These are phyloP conservation scores for Penicillium freii DNA, from an alignment of 2,329 filamentous ascomycete genomes.

Conservation along the genomic window DNA sequence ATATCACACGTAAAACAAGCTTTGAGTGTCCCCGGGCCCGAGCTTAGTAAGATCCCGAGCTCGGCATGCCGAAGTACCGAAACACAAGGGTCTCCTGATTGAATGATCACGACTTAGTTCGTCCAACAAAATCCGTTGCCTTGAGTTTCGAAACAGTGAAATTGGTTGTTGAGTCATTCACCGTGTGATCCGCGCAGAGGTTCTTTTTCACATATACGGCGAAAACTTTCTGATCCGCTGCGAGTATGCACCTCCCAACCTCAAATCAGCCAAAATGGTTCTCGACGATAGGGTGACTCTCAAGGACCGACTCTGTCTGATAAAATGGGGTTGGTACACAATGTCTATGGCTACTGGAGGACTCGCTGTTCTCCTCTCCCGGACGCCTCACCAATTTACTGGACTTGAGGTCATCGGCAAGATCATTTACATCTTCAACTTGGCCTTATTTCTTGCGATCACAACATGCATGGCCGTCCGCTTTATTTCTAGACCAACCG, in stretches of 20 bases:
- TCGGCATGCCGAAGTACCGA: neutral
- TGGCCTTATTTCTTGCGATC: conserved; percentile 60
- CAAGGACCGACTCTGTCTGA: conserved; percentile 39
- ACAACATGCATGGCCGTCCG: conserved; percentile 34
- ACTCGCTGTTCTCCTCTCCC: conserved; percentile 59
- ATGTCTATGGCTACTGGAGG: conserved; percentile 72
- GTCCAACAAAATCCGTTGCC: neutral
- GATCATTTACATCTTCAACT: conserved; percentile 63
- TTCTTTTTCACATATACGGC: neutral
- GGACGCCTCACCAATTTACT: conserved; percentile 59
- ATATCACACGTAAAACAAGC: neutral
- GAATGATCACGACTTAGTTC: neutral
- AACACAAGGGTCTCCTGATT: neutral
- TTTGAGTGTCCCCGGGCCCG: neutral
- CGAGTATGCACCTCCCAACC: neutral
- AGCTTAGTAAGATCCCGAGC: neutral
- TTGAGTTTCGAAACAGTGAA: neutral
- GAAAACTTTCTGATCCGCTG: neutral
- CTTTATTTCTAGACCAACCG: conserved; percentile 49
- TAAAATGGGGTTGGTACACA: conserved; percentile 69
- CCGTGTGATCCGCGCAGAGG: neutral
- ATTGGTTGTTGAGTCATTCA: neutral
- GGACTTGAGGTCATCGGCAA: conserved; percentile 63
- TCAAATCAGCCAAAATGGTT: neutral
- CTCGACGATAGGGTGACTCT: conserved; percentile 2